Percentiles rank a stretch among this genome's conserved stretches.
Conservation (phyloP, 2,329 filamentous ascomycete species). For the Curvularia eragrostidis region DNA sequence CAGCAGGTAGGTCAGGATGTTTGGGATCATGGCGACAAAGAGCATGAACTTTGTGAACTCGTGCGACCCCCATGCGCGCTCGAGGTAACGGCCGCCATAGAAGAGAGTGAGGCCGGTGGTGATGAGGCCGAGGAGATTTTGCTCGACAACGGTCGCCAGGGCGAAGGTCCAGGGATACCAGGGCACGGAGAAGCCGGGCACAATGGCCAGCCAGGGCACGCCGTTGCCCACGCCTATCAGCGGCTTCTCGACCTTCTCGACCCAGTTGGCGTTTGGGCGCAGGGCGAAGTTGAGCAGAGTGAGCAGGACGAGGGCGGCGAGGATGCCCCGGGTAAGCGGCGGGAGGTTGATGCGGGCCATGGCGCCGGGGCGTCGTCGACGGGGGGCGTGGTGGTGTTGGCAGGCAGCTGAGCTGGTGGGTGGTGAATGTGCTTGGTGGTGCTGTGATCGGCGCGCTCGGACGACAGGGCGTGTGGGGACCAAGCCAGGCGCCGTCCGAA, state of each 20-base stretch:
- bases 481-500: constrained; percentile 3
- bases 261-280: constrained; percentile 56
- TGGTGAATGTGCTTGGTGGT: neutral
- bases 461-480: constrained; percentile 7
- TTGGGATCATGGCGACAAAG: constrained; percentile 79
- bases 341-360: constrained; percentile 93
- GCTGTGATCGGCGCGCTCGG: constrained; percentile 7
- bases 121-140: constrained; percentile 85
- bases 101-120: constrained; percentile 82
- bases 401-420: neutral
- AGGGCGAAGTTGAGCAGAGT: constrained; percentile 83
- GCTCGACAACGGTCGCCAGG: constrained; percentile 86
- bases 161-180: constrained; percentile 94
- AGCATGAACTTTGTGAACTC: constrained; percentile 92
- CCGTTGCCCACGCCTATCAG: constrained; percentile 62
- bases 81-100: constrained; percentile 92
- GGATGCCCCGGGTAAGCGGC: constrained; percentile 82
- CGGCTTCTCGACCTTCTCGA: constrained; percentile 55
- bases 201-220: constrained; percentile 84
- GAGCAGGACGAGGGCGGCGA: constrained; percentile 76
- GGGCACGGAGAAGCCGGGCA: constrained; percentile 77
- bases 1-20: constrained; percentile 73
- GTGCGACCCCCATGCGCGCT: constrained; percentile 90
- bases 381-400: neutral
- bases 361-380: constrained; percentile 11